Base-by-base conservation (phyloP, 164 flowering plant genomes). In the Nymphaea thermarum region DNA sequence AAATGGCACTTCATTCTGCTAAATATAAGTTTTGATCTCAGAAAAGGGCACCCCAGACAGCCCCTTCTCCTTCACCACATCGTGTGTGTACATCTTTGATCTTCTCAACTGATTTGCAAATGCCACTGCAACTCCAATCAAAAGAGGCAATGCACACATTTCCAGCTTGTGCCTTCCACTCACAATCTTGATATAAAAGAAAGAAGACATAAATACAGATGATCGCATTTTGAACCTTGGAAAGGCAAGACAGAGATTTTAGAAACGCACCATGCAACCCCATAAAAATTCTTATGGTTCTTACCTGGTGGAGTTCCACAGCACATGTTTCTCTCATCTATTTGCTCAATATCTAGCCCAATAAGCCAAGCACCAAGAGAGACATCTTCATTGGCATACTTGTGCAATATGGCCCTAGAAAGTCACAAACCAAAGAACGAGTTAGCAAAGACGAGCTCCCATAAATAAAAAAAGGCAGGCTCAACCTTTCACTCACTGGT, bases 51-150 rank as follows among this genome's bases (percentile, higher is more conserved):
- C 76, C 79, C 97, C 97, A 91, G 68, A 86, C 81, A 66, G 88
- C 87, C 62, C 74, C 89, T 62, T 86, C 88, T 41, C 89, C 93
- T 78, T 91, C 93, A 59, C 91, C 87, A 67, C 97, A 91, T 65
- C 77, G 85, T 70, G 73, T 81, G 66, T 91, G 97, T 66, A 91
- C 95, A 63, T 63, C 71, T 67, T 85, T 86, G 59, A 91, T 83
- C 77, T 71, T 86, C 69, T 87, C 97, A 64, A 87, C 95, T 36
- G 97, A 91, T 61, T 84, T 84, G 81, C 97, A 91, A 63, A 91
- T 88, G 18, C 97, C 95, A 78, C 95, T 88, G 80, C 97, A 91
- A 72, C 86, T 85, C 97, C 97, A 88, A 77, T 91, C 97, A 75
- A 91, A 91, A 59, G 95, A 86, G 42, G 95, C 95, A 62, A 87